phyloP scores from a whole-genome alignment of 2,329 filamentous ascomycete species.

The Aspergillus unguis region DNA sequence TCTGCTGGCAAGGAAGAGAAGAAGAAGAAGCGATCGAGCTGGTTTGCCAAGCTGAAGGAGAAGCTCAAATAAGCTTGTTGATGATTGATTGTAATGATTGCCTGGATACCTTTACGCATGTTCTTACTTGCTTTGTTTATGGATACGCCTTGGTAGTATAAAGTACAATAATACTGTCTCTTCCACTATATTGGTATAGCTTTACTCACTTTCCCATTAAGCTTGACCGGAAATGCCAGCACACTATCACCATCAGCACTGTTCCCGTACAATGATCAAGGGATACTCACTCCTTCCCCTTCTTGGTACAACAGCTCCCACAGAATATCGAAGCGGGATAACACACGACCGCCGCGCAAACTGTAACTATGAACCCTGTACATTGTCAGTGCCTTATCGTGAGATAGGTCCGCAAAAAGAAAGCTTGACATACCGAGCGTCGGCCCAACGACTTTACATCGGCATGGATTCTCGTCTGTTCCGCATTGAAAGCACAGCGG shows the following conservation, averaged over 20 bases:
- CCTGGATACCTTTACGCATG: slow-evolving; percentile 23
- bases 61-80: slow-evolving; percentile 44
- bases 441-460: slow-evolving; percentile 56
- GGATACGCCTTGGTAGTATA: neutral
- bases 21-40: slow-evolving; percentile 66
- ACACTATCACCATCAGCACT: slow-evolving; percentile 37
- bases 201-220: slow-evolving; percentile 50
- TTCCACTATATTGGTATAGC: slow-evolving; percentile 40
- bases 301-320: slow-evolving; percentile 55
- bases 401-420: neutral
- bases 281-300: slow-evolving; percentile 50
- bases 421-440: slow-evolving; percentile 44
- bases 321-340: slow-evolving; percentile 56
- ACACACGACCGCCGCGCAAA: slow-evolving; percentile 53
- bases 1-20: slow-evolving; percentile 22
- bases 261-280: neutral
- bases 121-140: slow-evolving; percentile 12
- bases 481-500: slow-evolving; percentile 56
- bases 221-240: slow-evolving; percentile 51
- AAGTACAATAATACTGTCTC: neutral
- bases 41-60: slow-evolving; percentile 57
- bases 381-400: neutral
- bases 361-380: slow-evolving; percentile 44
- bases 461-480: slow-evolving; percentile 57
- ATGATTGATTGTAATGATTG: slow-evolving; percentile 6